Evolutionary conservation across 2,329 filamentous ascomycete genomes (phyloP), one percentile per base, ranked within the genome.

Genomic region (Paecilomyces niveus): DNA sequence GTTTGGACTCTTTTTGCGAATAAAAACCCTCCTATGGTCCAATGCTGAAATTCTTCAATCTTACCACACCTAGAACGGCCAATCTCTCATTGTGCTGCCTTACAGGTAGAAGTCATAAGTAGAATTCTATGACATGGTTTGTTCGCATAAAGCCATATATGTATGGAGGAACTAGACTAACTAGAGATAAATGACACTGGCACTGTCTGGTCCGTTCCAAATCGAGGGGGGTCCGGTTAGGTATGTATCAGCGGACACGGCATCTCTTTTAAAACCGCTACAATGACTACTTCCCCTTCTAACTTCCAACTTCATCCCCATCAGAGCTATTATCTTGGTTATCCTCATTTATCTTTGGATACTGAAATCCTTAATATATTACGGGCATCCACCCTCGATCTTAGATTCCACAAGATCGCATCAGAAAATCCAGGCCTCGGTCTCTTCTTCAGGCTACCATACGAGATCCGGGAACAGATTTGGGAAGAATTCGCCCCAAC

Each of bases 401-500:
- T 45, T 22, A 53, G 24, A 54, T 53, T 53, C 7, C 15, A 22
- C 50, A 54, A 18, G 33, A 57, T 54, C 22, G 33, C 26, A 24
- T 29, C 18, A 3, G 29, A 54, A 39, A 26, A 54, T 35, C 50
- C 22, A 18, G 24, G 53, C 18, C 54, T 53, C 31, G 59, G 59
- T 9, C 22, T 39, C 24, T 39, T 61, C 31, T 57, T 54, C 53
- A 53, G 31, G 50, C 35, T 61, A 13, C 59, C 59, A 22, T 59
- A 55, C 54, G 59, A 61, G 32, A 39, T 61, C 18, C 59, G 59
- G 2, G 49, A 57, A 49, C 54, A 53, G 21, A 59, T 61, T 26
- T 61, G 59, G 59, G 22, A 55, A 24, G 31, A 59, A 13, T 59
- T 61, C 31, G 53, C 59, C 32, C 59, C 59, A n/a, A 50, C 32